phyloP scores from a whole-genome alignment of 805 yeast species.

The Brettanomyces custersianus region DNA sequence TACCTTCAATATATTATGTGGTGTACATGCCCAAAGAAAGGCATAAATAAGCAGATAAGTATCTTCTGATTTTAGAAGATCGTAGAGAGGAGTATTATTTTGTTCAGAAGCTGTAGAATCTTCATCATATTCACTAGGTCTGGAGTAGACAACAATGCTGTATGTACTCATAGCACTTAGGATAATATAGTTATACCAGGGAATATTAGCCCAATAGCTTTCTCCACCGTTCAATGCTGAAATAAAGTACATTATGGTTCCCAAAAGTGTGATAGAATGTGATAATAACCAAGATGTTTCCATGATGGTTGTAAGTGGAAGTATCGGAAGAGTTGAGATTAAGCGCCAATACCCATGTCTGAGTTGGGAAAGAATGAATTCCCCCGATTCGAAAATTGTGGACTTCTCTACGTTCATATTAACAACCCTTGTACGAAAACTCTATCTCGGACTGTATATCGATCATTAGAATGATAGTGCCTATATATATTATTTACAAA shows the following conservation, averaged over 20 bases:
- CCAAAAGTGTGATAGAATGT: slow-evolving; percentile 4
- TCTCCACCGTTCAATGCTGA: slow-evolving; percentile 7
- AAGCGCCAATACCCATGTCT: no score
- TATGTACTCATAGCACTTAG: slow-evolving; percentile 21
- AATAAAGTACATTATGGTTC: slow-evolving; percentile 10
- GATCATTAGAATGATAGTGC: no score
- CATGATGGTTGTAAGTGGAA: neutral
- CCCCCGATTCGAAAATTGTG: no score
- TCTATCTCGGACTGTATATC: no score
- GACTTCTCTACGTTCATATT: no score
- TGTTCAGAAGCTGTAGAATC: neutral
- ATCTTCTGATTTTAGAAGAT: slow-evolving; percentile 32
- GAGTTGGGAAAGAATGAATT: no score
- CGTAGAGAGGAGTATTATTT: slow-evolving; percentile 22
- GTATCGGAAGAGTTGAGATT: no score
- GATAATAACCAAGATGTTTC: neutral
- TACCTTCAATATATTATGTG: slow-evolving; percentile 25
- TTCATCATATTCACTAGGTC: slow-evolving; percentile 11
- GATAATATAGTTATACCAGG: slow-evolving; percentile 16
- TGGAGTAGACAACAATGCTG: slow-evolving; percentile 21
- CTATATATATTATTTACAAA: no score
- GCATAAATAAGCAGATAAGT: slow-evolving; percentile 29
- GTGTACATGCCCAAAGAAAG: slow-evolving; percentile 29
- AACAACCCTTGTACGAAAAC: no score
- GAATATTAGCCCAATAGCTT: neutral